Evolutionary conservation across 345 rosid species (phyloP), one percentile per base, ranked within the genome.

Genomic region (Microthlaspi erraticum): DNA sequence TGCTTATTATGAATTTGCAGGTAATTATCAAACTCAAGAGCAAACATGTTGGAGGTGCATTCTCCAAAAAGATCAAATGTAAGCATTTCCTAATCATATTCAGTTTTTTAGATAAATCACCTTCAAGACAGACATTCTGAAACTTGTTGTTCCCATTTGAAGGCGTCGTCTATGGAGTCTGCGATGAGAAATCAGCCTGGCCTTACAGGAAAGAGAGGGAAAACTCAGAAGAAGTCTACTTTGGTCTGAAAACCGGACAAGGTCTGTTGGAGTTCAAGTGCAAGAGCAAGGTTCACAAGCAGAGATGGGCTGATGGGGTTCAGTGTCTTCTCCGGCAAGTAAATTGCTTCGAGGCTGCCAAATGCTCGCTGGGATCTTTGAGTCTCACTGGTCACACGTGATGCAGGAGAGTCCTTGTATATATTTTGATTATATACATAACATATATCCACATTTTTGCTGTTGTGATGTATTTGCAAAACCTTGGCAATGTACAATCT

Each of bases 181-280:
- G 96, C 52, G 93, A 88, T 50, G 96, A 89, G 84, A 85, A 77
- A 50, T 62, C 81, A 12, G 97, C 95, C 63, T 91, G 97, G 99
- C 95, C 97, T 5, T 83, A 88, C 18, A 82, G 87, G 69, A 89
- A 85, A 74, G 96, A 86, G 67, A 88, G 95, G 68, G 96, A 91
- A 32, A 81, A 77, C 6, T 62, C 85, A 5, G 97, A 88, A 60
- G 96, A 91, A 71, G 81, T 88, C 45, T 84, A 85, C 75, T 91
- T 94, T 12, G 99, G 98, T 44, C 83, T 91, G 19, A 94, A 89
- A 77, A 94, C 99, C 0, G 97, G 86, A 19, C 88, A 94, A 48
- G 97, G 99, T n/a, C 92, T 94, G 33, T 55, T 91, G 12, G 99
- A 94, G 74, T 94, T 94, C 80, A 89, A 89, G 76, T 94, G 99